Evolutionary conservation across 257 asterid genomes (phyloP), one percentile per base, ranked within the genome.

Genomic region (Mitragyna speciosa): DNA sequence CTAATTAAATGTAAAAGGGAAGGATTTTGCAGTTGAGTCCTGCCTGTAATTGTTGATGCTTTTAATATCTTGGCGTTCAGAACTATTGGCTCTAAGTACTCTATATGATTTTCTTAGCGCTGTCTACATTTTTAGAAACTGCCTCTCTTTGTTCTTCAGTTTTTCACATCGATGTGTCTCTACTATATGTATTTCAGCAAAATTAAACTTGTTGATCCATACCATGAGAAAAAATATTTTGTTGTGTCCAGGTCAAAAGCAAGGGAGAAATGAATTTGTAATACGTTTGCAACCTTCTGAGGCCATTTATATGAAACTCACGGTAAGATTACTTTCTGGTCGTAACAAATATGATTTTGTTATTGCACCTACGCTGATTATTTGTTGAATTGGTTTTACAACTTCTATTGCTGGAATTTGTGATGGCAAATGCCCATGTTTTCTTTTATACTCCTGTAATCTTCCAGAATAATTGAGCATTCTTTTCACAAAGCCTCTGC

Each of bases 251-350:
- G 99, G 98, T 86, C 85, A 94, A 84, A 92, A 88, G 83, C 97
- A 94, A 83, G 99, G 97, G 79, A 87, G 99, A 80, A 96, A 96
- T 67, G 99, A 96, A 81, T 88, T 96, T 83, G 99, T 96, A 54
- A 96, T 96, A 69, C 98, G 98, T 65, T 93, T 96, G 79, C 99
- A 96, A 81, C 99, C 99, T 86, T 90, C 88, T 47, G 97, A 96
- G 89, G 97, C 99, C 84, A 92, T 96, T 59, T 96, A 96, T 91
- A 93, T 96, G 99, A 93, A 93, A 87, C 96, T 96, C 77, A 92
- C 97, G 45, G 99, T 91, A 82, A 84, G 93, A 82, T 52, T 56
- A 49, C 47, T 77, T 43, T 26, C 58, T 65, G 10, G 1, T 66
- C 30, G 16, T 71, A 8, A 24, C 26, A 2, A 2, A 5, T 22